Percentiles rank a stretch among this genome's conserved stretches.
Evolutionary conservation across 805 yeast genomes (phyloP).

Genomic region (Candida piceae): DNA sequence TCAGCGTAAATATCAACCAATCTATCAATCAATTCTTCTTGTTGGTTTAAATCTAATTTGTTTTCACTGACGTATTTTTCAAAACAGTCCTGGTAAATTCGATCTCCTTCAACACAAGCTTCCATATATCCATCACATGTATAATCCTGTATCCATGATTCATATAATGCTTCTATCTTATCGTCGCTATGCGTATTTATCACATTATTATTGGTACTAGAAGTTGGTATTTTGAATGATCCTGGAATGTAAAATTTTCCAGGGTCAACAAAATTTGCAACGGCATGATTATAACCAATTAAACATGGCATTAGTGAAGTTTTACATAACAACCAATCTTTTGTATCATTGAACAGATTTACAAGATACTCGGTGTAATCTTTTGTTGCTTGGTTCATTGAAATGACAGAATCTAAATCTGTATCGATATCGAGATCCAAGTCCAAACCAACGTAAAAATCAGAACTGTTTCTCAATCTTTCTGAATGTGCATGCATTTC

Average conservation of each 20-base stretch:
- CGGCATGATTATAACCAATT: slow-evolving; percentile 63
- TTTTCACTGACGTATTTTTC: slow-evolving; percentile 29
- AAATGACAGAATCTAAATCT: slow-evolving; percentile 37
- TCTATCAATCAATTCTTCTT: slow-evolving; percentile 34
- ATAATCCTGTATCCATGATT: slow-evolving; percentile 61
- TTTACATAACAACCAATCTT: slow-evolving; percentile 60
- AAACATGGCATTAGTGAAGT: slow-evolving; percentile 73
- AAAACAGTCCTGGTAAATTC: slow-evolving; percentile 7
- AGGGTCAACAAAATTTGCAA: slow-evolving; percentile 8
- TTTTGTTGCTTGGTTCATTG: slow-evolving; percentile 51
- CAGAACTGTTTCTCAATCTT: slow-evolving; percentile 34
- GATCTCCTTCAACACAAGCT: slow-evolving; percentile 48
- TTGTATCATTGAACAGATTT: slow-evolving; percentile 44
- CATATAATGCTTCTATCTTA: slow-evolving; percentile 29
- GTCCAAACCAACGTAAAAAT: slow-evolving; percentile 31
- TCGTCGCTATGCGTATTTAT: slow-evolving; percentile 24
- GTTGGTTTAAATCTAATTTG: slow-evolving; percentile 34
- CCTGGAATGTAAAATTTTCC: slow-evolving; percentile 11
- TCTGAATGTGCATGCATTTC: slow-evolving; percentile 55
- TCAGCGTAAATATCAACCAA: slow-evolving; percentile 54
- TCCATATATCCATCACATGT: slow-evolving; percentile 49
- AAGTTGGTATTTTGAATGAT: neutral
- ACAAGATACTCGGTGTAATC: slow-evolving; percentile 58
- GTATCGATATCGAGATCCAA: neutral
- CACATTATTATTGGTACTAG: neutral